Conservation (phyloP, 306 rosid genomes). For the Alnus glutinosa region DNA sequence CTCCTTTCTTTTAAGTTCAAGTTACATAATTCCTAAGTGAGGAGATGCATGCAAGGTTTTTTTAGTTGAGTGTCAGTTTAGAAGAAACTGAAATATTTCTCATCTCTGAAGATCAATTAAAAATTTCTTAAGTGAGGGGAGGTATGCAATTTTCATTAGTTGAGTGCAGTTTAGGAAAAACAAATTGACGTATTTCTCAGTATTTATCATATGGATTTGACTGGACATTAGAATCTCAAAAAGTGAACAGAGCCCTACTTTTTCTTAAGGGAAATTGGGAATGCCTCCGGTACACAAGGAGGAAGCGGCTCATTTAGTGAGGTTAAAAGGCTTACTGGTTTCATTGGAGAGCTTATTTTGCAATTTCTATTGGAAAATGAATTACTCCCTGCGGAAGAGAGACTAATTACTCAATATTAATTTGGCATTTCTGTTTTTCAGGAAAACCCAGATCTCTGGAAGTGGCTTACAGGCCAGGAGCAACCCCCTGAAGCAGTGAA, state of each 20-base stretch:
- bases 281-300: too few species aligned
- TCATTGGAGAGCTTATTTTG: neutral
- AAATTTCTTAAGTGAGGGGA: neutral
- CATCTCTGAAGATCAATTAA: too few species aligned
- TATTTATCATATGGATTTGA: neutral
- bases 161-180: too few species aligned
- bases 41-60: neutral
- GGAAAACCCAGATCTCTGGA: slow-evolving; percentile 97
- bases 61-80: too few species aligned
- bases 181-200: neutral
- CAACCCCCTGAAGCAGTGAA: slow-evolving; percentile 65
- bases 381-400: neutral
- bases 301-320: too few species aligned
- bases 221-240: neutral
- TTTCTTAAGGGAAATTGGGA: neutral
- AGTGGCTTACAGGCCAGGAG: slow-evolving; percentile 87
- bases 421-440: slow-evolving; percentile 33
- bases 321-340: neutral
- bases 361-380: slow-evolving; percentile 5
- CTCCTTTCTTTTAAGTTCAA: too few species aligned
- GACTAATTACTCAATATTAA: slow-evolving; percentile 7
- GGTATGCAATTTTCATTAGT: neutral
- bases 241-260: neutral
- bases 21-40: neutral
- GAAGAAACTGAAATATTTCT: too few species aligned